Base-by-base conservation (phyloP, 148 eudicot genomes). In the Fagopyrum homotropicum region DNA sequence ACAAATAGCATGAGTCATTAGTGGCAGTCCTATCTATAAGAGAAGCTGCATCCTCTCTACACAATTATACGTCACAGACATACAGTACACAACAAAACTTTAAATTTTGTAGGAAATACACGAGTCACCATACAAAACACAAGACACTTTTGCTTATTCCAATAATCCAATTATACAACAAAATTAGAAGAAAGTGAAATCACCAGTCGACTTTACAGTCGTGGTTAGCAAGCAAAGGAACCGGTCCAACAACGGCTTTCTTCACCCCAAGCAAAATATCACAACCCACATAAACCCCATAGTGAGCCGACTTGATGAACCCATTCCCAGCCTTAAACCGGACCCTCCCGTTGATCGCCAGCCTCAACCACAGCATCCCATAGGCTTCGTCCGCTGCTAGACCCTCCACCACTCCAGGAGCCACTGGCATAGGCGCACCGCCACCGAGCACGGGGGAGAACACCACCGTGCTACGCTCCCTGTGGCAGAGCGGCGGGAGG, bases 301-400 rank as follows among this genome's bases (percentile, higher is more conserved):
- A 81, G 47, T 78, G 83, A 12, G 80, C 78, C 57, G 82, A 89
- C 82, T 30, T 84, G 44, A 88, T 78, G 51, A 80, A 83, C 54
- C 90, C 98, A 0, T 81, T 82, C 54, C 90, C 98, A 0, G 82
- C 94, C 69, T 81, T 87, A 68, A 88, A 93, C 76, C 85, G 84
- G 19, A 87, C 60, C 82, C 85, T 84, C 76, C 98, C 98, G 56
- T 57, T 69, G 75, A 93, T 22, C 69, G 88, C 90, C 84, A 92
- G 77, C 63, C 90, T 84, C 84, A 93, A 57, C 47, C 83, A 84
- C 77, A 91, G 83, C 79, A 82, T 84, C 73, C 96, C 98, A 16
- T 76, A 83, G 48, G 57, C 81, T 74, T 72, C 84, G 55, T 79
- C 84, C 54, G 76, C 88, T 19, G 68, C 82, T 55, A 85, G 4